Conservation (phyloP, 495 filamentous ascomycete species). For the Aspergillus asperescens region DNA sequence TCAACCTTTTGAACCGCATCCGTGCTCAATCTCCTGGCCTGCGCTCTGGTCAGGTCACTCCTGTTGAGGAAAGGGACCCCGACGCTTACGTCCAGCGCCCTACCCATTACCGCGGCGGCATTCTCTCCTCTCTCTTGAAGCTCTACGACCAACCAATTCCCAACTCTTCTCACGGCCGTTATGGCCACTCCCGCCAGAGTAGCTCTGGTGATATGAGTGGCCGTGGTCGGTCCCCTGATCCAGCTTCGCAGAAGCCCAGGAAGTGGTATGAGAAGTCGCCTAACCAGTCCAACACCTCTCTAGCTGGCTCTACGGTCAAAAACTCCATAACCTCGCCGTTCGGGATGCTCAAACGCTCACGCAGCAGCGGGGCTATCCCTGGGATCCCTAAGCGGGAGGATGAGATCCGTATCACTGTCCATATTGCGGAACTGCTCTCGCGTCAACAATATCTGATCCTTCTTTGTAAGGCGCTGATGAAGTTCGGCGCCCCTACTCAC, state of each 20-base stretch:
- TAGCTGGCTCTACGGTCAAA: conserved; percentile 46
- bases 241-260: conserved; percentile 33
- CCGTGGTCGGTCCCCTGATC: conserved; percentile 32
- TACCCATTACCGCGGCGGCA: conserved; percentile 65
- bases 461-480: conserved; percentile 84
- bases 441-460: conserved; percentile 81
- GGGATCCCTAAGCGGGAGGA: conserved; percentile 50
- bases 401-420: conserved; percentile 76
- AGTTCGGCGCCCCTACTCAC: conserved; percentile 73
- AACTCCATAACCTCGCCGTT: conserved; percentile 30
- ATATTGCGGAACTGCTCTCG: conserved; percentile 78
- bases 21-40: conserved; percentile 36
- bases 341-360: conserved; percentile 42
- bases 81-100: conserved; percentile 66
- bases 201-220: conserved; percentile 32
- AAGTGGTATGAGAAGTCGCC: conserved; percentile 63
- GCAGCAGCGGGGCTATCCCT: conserved; percentile 36
- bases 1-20: conserved; percentile 33
- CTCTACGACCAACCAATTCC: conserved; percentile 51
- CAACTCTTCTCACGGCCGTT: conserved; percentile 23
- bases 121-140: conserved; percentile 73
- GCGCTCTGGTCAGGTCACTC: conserved; percentile 56
- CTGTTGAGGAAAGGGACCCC: conserved; percentile 52
- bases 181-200: conserved; percentile 31
- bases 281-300: conserved; percentile 45